Percentiles rank a stretch among this genome's conserved stretches.
These are phyloP conservation scores for Calonectria ilicicola DNA, from an alignment of 2,329 filamentous ascomycete species.

Conservation along the genomic window DNA sequence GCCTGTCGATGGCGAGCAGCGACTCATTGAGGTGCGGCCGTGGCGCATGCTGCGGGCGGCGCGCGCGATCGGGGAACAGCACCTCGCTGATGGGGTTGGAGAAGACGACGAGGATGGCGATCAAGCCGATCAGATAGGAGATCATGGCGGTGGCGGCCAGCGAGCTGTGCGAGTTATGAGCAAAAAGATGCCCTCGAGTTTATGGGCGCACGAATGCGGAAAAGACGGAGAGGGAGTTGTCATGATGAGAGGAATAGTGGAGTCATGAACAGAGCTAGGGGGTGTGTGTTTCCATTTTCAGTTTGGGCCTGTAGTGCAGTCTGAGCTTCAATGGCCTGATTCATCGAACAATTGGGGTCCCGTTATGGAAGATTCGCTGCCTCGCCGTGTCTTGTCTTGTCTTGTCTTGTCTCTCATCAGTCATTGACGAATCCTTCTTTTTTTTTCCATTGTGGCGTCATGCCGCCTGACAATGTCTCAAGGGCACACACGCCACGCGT, in stretches of 20 bases:
- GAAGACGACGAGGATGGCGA: slow-evolving; percentile 58
- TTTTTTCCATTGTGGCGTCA: background rate
- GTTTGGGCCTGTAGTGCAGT: background rate
- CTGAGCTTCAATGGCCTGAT: slow-evolving; percentile 16
- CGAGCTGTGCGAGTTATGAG: background rate
- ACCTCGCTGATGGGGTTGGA: slow-evolving; percentile 57
- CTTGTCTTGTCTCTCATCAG: background rate
- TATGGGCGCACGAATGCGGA: background rate
- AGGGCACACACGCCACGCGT: slow-evolving; percentile 1
- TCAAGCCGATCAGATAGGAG: slow-evolving; percentile 56
- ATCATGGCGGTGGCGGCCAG: slow-evolving; percentile 50
- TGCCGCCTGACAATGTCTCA: background rate
- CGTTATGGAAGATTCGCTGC: background rate
- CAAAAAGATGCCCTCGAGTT: no score
- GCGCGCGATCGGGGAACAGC: slow-evolving; percentile 44
- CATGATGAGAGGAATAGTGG: slow-evolving; percentile 21
- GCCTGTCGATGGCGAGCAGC: slow-evolving; percentile 60
- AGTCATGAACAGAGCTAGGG: slow-evolving; percentile 7
- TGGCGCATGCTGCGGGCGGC: slow-evolving; percentile 42
- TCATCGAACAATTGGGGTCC: background rate
- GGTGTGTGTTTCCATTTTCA: background rate
- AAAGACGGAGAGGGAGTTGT: slow-evolving; percentile 1
- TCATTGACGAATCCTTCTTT: background rate
- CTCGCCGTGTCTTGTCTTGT: no score
- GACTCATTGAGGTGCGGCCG: slow-evolving; percentile 63